Evolutionary conservation across 176 grass and related monocot genomes (phyloP).

Genomic region (Musa acuminata): DNA sequence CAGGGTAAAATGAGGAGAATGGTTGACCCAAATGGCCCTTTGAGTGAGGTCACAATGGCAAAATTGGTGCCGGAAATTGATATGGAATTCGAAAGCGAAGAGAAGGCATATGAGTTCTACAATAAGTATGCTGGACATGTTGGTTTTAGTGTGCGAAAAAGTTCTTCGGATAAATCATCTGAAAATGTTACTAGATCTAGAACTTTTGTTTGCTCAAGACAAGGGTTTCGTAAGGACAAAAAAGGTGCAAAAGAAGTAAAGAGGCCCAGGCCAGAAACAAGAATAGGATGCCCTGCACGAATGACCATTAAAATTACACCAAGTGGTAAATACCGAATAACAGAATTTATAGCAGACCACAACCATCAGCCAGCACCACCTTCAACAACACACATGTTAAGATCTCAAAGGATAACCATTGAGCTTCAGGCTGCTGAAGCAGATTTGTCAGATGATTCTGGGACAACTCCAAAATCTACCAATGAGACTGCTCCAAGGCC

Average conservation of each 20-base stretch:
- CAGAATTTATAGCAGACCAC: conserved; percentile 69
- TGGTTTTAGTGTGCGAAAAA: conserved; percentile 80
- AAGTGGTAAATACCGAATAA: conserved; percentile 40
- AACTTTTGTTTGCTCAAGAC: conserved; percentile 82
- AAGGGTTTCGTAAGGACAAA: conserved; percentile 89
- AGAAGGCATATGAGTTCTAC: conserved; percentile 64
- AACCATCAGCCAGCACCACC: conserved; percentile 86
- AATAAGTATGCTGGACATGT: conserved; percentile 78
- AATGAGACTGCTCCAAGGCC: conserved; percentile 44
- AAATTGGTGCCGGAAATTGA: conserved; percentile 52
- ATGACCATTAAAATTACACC: conserved; percentile 79
- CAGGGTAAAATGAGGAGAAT: conserved; percentile 81
- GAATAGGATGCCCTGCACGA: conserved; percentile 65
- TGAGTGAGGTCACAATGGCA: conserved; percentile 39
- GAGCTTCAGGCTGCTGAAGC: conserved; percentile 58
- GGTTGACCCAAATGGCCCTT: conserved; percentile 45
- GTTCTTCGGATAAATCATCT: conserved; percentile 75
- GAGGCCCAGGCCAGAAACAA: conserved; percentile 63
- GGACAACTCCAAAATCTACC: conserved; percentile 40
- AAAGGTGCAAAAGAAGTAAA: conserved; percentile 82
- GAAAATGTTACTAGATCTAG: conserved; percentile 73
- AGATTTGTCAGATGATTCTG: conserved; percentile 63
- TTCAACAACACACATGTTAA: conserved; percentile 82
- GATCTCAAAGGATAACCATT: conserved; percentile 63
- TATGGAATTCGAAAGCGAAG: conserved; percentile 77